Percentiles rank a stretch among this genome's conserved stretches.
Conservation (phyloP, 2,329 filamentous ascomycete genomes). For the Phaeomoniella chlamydospora region DNA sequence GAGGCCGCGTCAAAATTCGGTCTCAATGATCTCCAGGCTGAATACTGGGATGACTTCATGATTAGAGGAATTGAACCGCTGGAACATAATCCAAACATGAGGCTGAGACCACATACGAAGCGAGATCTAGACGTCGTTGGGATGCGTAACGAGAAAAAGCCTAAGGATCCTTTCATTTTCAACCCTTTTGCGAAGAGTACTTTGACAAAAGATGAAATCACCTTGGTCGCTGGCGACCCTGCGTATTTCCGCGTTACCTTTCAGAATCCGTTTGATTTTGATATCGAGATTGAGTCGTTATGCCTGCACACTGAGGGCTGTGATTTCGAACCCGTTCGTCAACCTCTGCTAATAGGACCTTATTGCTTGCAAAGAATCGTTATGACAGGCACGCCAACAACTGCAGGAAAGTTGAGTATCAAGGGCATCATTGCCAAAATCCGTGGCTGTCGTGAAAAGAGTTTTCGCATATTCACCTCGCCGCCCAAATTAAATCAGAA, state of each 20-base stretch:
- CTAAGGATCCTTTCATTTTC: constrained; percentile 76
- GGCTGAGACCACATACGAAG: constrained; percentile 50
- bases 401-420: constrained; percentile 55
- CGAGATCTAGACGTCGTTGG: constrained; percentile 33
- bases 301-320: constrained; percentile 59
- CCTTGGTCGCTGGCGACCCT: constrained; percentile 65
- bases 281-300: constrained; percentile 76
- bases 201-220: constrained; percentile 41
- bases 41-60: constrained; percentile 96
- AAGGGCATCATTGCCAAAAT: constrained; percentile 69
- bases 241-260: constrained; percentile 69
- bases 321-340: constrained; percentile 51
- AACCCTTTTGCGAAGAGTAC: constrained; percentile 73
- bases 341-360: constrained; percentile 58
- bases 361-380: constrained; percentile 69
- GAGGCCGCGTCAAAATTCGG: constrained; percentile 64
- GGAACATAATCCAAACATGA: constrained; percentile 41
- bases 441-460: constrained; percentile 63
- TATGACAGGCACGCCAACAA: constrained; percentile 52
- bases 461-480: constrained; percentile 70
- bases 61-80: constrained; percentile 64
- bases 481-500: constrained; percentile 59
- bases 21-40: constrained; percentile 53
- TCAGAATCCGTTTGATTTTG: constrained; percentile 89
- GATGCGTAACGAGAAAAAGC: constrained; percentile 21